A percentile compares a stretch with the other conserved stretches of the same genome.
Conservation (phyloP, 164 flowering plant genomes). For the Buxus sempervirens region DNA sequence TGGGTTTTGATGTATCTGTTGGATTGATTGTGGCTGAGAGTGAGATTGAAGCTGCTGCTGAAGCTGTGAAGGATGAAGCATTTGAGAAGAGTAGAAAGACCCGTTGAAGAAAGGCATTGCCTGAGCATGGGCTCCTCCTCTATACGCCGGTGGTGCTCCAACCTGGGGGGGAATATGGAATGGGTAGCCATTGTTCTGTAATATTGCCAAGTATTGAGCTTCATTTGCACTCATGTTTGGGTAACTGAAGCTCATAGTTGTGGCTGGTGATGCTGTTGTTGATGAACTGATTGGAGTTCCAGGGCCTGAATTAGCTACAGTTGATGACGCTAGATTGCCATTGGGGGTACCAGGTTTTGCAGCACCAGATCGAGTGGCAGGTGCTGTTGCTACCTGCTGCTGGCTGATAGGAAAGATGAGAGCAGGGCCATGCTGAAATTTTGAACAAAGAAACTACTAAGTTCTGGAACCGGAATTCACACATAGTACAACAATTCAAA, state of each 20-base stretch:
- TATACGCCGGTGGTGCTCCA: constrained; percentile 65
- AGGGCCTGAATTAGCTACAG: constrained; percentile 35
- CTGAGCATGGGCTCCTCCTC: constrained; percentile 66
- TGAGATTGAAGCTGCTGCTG: constrained; percentile 58
- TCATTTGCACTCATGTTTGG: constrained; percentile 66
- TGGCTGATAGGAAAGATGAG: constrained; percentile 79
- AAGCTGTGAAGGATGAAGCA: constrained; percentile 82
- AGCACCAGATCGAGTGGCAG: constrained; percentile 41
- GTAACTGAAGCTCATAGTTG: constrained; percentile 76
- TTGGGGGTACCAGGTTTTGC: constrained; percentile 36
- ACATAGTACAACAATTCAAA: not conserved
- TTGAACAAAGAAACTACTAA: not conserved
- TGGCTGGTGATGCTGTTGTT: constrained; percentile 27
- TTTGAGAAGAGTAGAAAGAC: constrained; percentile 76
- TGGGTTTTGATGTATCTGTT: constrained; percentile 52
- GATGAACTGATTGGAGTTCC: constrained; percentile 27
- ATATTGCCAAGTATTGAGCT: constrained; percentile 77
- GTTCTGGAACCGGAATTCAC: too few relatives aligned
- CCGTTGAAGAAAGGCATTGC: constrained; percentile 78
- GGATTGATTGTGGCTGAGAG: constrained; percentile 49
- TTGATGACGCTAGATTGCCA: constrained; percentile 28
- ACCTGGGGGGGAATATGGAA: constrained; percentile 77
- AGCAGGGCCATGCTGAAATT: constrained; percentile 74
- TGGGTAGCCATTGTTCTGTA: constrained; percentile 74
- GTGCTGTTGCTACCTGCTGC: constrained; percentile 56